phyloP scores from a whole-genome alignment of 345 rosid genomes.

The Balakata baccata region DNA sequence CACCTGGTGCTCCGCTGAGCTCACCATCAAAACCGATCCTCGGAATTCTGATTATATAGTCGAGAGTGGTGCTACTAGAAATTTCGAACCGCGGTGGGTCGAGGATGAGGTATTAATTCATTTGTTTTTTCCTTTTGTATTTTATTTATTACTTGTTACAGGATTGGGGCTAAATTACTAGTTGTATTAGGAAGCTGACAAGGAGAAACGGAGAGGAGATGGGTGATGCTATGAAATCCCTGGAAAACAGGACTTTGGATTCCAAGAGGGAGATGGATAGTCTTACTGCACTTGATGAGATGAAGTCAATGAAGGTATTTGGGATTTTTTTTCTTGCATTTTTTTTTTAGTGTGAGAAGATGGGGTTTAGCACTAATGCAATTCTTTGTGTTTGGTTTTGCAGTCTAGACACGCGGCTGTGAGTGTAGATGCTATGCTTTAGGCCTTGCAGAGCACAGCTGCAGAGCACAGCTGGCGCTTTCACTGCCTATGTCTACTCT shows the following conservation, averaged over 20 bases:
- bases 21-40: constrained; percentile 85
- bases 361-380: neutral
- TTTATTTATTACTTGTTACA: neutral
- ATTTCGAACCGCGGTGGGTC: constrained; percentile 95
- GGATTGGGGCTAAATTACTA: neutral
- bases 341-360: neutral
- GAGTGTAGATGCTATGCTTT: constrained; percentile 88
- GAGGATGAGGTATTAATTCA: constrained; percentile 61
- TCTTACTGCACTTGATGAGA: constrained; percentile 85
- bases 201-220: constrained; percentile 63
- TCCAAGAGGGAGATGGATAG: constrained; percentile 96
- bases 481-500: neutral
- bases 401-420: constrained; percentile 93
- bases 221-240: constrained; percentile 94
- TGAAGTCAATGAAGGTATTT: constrained; percentile 39
- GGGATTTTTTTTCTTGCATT: neutral
- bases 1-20: constrained; percentile 88
- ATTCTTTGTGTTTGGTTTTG: constrained; percentile 14
- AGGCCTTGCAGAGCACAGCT: constrained; percentile 73
- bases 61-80: constrained; percentile 79
- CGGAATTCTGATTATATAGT: constrained; percentile 89
- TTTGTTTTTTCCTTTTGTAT: too few relatives aligned
- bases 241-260: constrained; percentile 87
- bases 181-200: constrained; percentile 44
- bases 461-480: constrained; percentile 49